Evolutionary conservation across 2,329 filamentous ascomycete species (phyloP).

Genomic region (Lomentospora prolificans): DNA sequence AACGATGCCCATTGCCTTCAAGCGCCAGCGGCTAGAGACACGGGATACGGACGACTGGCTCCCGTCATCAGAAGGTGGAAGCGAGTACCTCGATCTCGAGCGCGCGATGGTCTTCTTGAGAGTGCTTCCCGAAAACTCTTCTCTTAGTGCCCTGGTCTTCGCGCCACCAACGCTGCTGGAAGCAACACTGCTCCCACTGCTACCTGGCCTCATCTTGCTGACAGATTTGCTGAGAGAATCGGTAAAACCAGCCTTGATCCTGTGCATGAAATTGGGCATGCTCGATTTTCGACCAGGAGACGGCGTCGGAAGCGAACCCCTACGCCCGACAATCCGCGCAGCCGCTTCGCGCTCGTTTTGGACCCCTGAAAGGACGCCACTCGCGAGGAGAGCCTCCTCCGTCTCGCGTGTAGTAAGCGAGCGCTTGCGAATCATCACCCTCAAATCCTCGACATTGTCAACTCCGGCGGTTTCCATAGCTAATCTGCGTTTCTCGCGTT

Average conservation of each 20-base stretch:
- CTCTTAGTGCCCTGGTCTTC: conserved; percentile 28
- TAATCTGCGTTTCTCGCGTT: conserved; percentile 11
- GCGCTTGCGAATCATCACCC: conserved; percentile 18
- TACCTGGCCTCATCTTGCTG: background rate
- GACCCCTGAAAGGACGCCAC: conserved; percentile 31
- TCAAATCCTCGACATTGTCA: conserved; percentile 25
- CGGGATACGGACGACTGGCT: conserved; percentile 21
- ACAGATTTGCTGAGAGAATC: background rate
- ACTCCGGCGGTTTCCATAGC: conserved; percentile 11
- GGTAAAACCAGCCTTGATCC: background rate
- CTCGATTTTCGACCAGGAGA: background rate
- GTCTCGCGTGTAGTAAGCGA: conserved; percentile 1
- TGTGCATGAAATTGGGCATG: conserved; percentile 5
- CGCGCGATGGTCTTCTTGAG: conserved; percentile 5
- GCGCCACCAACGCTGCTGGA: conserved; percentile 12
- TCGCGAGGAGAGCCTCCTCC: conserved; percentile 29
- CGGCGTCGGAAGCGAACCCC: conserved; percentile 1
- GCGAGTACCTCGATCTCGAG: background rate
- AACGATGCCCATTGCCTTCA: conserved; percentile 41
- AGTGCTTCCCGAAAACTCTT: conserved; percentile 15
- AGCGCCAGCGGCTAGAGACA: conserved; percentile 33
- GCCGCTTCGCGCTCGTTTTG: conserved; percentile 25
- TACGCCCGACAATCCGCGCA: conserved; percentile 20
- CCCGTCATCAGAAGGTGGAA: conserved; percentile 2
- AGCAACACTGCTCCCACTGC: background rate